phyloP scores from a whole-genome alignment of 306 rosid genomes.

The Acacia melanoxylon region DNA sequence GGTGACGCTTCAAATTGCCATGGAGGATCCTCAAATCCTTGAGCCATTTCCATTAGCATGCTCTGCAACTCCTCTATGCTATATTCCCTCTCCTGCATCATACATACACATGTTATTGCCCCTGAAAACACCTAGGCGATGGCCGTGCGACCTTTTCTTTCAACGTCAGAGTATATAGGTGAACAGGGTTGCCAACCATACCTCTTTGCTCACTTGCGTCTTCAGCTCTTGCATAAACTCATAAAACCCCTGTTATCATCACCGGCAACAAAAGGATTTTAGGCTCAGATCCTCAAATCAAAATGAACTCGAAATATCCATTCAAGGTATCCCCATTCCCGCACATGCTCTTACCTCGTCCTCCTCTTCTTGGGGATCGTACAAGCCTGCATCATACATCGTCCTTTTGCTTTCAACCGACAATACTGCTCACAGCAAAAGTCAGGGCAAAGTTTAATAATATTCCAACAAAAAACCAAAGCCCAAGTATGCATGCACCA shows the following conservation, averaged over 20 bases:
- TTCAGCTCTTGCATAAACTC: conserved; percentile 77
- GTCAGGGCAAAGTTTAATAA: not conserved
- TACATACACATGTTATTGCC: too few relatives aligned
- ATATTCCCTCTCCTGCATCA: conserved; percentile 43
- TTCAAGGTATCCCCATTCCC: not conserved
- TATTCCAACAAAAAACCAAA: not conserved
- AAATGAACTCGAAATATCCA: not conserved
- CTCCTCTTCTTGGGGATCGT: conserved; percentile 61
- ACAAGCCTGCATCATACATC: conserved; percentile 69
- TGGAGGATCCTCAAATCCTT: conserved; percentile 47
- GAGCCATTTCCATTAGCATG: conserved; percentile 70
- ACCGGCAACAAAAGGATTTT: not conserved
- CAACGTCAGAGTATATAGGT: not conserved
- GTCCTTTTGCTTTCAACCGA: conserved; percentile 65
- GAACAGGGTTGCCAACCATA: conserved; percentile 14
- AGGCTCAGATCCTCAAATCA: not conserved
- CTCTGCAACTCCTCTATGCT: conserved; percentile 61
- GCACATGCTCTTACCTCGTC: conserved; percentile 54
- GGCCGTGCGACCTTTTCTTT: too few relatives aligned
- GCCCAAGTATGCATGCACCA: not conserved
- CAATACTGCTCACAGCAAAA: conserved; percentile 48
- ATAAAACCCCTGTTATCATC: conserved; percentile 51
- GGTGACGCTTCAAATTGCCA: conserved; percentile 35
- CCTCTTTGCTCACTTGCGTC: conserved; percentile 72
- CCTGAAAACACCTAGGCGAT: not conserved